Evolutionary conservation across 306 rosid genomes (phyloP), one percentile per base, ranked within the genome.

Genomic region (Quillaja saponaria): DNA sequence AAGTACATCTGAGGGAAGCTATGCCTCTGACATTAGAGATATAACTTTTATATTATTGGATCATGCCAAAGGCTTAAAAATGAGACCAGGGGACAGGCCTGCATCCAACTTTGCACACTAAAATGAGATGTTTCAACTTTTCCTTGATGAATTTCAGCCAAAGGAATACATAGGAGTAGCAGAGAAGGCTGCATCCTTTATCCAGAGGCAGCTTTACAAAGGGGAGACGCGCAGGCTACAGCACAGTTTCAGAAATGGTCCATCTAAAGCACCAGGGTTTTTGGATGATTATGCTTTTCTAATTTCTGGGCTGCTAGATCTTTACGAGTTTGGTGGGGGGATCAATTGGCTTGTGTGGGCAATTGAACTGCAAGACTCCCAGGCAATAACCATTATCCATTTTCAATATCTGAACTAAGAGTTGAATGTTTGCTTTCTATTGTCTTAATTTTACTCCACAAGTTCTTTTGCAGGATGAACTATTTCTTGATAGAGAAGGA

Each of bases 241-340:
- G 16, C 98, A 78, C 68, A 88, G 98, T 83, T 92, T 82, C 77
- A 80, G 98, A 80, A 84, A 81, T 16, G 85, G 90, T 40, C 95
- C 95, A 15, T 82, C 95, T 45, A 88, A 81, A 75, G 96, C 95
- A 8, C 95, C 92, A 44, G 98, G 90, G 20, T 92, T 92, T 85
- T 55, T 86, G 64, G 98, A 92, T 69, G 96, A 88, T 68, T 88
- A 92, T 68, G 95, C 95, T 41, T 92, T 92, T 72, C 74, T 92
- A 57, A 86, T 92, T 57, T 68, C 86, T 28, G 92, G 90, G n/a
- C 78, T 92, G 73, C 81, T 88, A 54, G 98, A 92, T 75, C 88
- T 92, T 58, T 92, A 79, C 3, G 96, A 92, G 73, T 79, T 74
- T 61, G 98, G 98, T 20, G 90, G 98, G 41, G 84, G 68, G 56